Conservation (phyloP, 331 rosid genomes). For the Stylosanthes scabra region DNA sequence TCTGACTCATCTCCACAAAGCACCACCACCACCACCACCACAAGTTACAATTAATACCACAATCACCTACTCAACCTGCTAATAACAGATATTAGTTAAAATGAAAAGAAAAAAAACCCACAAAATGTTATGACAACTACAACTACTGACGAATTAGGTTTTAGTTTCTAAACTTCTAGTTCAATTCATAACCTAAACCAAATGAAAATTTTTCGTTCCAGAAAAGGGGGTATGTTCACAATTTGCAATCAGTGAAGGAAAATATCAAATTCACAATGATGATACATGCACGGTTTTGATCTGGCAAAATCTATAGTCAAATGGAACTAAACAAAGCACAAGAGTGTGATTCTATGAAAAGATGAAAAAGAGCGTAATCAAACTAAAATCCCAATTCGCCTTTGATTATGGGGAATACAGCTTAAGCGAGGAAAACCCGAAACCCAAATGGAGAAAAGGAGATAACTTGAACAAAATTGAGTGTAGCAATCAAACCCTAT, state of each 20-base stretch:
- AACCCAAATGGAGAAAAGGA: background rate
- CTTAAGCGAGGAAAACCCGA: background rate
- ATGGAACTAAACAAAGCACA: background rate
- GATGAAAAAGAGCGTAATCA: background rate
- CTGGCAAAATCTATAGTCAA: slow-evolving; percentile 8
- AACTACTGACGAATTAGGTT: slow-evolving; percentile 11
- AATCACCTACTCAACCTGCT: slow-evolving; percentile 29
- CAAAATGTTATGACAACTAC: background rate
- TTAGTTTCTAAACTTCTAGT: slow-evolving; percentile 12
- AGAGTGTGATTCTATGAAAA: background rate
- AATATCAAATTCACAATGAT: background rate
- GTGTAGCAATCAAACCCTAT: background rate
- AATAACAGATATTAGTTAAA: slow-evolving; percentile 4
- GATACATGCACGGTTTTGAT: slow-evolving; percentile 2
- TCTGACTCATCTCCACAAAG: slow-evolving; percentile 76
- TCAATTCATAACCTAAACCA: slow-evolving; percentile 25
- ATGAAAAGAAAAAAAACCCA: slow-evolving; percentile 2
- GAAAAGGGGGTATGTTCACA: background rate
- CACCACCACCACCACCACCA: slow-evolving; percentile 28
- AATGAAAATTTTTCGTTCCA: background rate
- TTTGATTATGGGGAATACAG: background rate
- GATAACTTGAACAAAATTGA: background rate
- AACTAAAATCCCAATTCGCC: slow-evolving; percentile 3
- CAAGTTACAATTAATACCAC: slow-evolving; percentile 28
- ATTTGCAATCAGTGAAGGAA: background rate